These are phyloP conservation scores for Candida krabiensis DNA, from an alignment of 805 yeast species.

Conservation along the genomic window DNA sequence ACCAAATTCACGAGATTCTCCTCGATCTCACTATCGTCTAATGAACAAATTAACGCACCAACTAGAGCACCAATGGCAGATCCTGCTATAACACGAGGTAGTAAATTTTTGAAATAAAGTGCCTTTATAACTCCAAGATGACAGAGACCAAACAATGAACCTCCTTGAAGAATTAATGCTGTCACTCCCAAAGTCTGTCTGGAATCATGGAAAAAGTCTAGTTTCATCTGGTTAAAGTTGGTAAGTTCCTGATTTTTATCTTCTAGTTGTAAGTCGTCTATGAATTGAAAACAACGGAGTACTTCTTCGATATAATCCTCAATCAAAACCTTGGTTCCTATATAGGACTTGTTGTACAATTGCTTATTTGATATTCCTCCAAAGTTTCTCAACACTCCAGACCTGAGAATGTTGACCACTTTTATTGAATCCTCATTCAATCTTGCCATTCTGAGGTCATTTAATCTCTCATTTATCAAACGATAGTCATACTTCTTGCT, in stretches of 20 bases:
- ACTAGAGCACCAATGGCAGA: slow-evolving; percentile 93
- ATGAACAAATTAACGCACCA: slow-evolving; percentile 79
- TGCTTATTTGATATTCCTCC: slow-evolving; percentile 85
- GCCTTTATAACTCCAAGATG: slow-evolving; percentile 92
- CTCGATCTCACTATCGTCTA: slow-evolving; percentile 63
- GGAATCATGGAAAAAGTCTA: slow-evolving; percentile 81
- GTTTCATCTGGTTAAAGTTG: slow-evolving; percentile 56
- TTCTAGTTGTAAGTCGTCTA: slow-evolving; percentile 42
- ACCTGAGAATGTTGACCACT: slow-evolving; percentile 67
- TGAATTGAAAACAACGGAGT: slow-evolving; percentile 59
- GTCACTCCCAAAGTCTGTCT: slow-evolving; percentile 88
- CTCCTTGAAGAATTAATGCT: slow-evolving; percentile 90
- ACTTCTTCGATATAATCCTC: slow-evolving; percentile 86
- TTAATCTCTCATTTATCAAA: slow-evolving; percentile 72
- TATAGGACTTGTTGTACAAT: slow-evolving; percentile 75
- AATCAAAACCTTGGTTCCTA: slow-evolving; percentile 86
- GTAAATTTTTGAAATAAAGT: slow-evolving; percentile 65
- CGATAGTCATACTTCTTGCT: slow-evolving; percentile 82
- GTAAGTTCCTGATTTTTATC: slow-evolving; percentile 34
- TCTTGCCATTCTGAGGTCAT: slow-evolving; percentile 61
- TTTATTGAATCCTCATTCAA: slow-evolving; percentile 53
- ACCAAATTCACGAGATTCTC: slow-evolving; percentile 42
- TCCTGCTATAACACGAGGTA: slow-evolving; percentile 88
- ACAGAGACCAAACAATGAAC: slow-evolving; percentile 89
- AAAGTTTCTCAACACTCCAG: slow-evolving; percentile 85